Evolutionary conservation across 331 rosid species (phyloP).

Genomic region (Malus hybrid): DNA sequence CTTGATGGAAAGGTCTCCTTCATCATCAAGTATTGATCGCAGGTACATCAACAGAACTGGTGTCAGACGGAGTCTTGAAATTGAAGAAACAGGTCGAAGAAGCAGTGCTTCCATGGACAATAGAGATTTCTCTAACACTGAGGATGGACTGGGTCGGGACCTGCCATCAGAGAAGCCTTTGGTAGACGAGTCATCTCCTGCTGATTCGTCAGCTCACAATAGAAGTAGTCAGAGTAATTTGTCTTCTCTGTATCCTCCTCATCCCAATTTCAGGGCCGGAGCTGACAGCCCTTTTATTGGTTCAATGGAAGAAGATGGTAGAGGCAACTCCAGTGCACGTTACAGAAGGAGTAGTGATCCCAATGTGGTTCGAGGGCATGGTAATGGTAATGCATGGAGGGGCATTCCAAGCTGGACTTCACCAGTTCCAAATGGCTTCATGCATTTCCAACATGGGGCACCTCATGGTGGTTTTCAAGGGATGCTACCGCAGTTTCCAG

Average conservation of each 20-base stretch:
- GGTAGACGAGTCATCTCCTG: slow-evolving; percentile 54
- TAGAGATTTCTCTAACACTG: slow-evolving; percentile 50
- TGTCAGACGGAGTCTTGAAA: slow-evolving; percentile 55
- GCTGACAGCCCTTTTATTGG: slow-evolving; percentile 65
- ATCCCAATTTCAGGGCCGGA: slow-evolving; percentile 55
- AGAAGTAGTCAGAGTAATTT: slow-evolving; percentile 49
- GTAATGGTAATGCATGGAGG: slow-evolving; percentile 65
- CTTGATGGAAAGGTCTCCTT: slow-evolving; percentile 60
- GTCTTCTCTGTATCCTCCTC: slow-evolving; percentile 57
- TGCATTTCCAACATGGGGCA: slow-evolving; percentile 88
- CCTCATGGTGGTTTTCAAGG: slow-evolving; percentile 83
- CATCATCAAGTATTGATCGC: slow-evolving; percentile 66
- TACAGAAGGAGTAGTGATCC: slow-evolving; percentile 62
- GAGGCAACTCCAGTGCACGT: slow-evolving; percentile 63
- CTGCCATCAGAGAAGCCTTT: slow-evolving; percentile 47
- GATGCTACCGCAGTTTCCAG: slow-evolving; percentile 71
- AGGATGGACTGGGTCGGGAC: slow-evolving; percentile 57
- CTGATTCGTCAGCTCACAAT: slow-evolving; percentile 48
- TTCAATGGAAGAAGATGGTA: slow-evolving; percentile 69
- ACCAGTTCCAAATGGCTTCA: slow-evolving; percentile 74
- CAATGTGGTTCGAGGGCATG: slow-evolving; percentile 65
- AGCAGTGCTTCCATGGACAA: slow-evolving; percentile 37
- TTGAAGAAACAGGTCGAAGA: slow-evolving; percentile 72
- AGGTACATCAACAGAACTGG: slow-evolving; percentile 42
- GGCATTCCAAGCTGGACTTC: slow-evolving; percentile 76